These are phyloP conservation scores for Teratosphaeria zuluensis DNA, from an alignment of 2,329 filamentous ascomycete species.

Conservation along the genomic window DNA sequence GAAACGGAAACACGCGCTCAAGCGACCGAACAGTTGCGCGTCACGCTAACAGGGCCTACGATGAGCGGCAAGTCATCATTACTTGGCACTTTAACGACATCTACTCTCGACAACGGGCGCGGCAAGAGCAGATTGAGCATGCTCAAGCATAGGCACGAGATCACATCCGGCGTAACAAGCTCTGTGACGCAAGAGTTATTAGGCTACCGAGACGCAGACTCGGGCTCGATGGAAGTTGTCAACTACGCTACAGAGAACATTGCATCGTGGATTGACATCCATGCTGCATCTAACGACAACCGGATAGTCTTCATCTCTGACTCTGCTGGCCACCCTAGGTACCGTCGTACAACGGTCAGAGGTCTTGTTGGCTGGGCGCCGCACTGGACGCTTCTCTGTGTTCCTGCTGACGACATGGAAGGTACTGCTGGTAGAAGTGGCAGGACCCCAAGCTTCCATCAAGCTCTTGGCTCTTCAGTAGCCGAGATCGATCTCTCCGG, in stretches of 20 bases:
- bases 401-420: constrained; percentile 67
- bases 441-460: constrained; percentile 42
- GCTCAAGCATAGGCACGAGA: constrained; percentile 86
- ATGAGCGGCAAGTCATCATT: constrained; percentile 88
- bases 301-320: constrained; percentile 83
- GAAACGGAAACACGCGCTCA: not conserved
- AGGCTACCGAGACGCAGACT: constrained; percentile 51
- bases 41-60: constrained; percentile 82
- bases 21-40: constrained; percentile 62
- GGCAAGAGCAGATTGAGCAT: constrained; percentile 83
- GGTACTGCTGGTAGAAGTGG: constrained; percentile 30
- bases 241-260: constrained; percentile 84
- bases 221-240: constrained; percentile 43
- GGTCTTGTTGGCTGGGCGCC: constrained; percentile 93
- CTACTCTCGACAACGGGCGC: constrained; percentile 80
- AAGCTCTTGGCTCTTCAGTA: constrained; percentile 41
- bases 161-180: constrained; percentile 83
- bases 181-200: constrained; percentile 90
- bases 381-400: constrained; percentile 83
- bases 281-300: constrained; percentile 62
- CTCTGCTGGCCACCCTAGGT: constrained; percentile 82
- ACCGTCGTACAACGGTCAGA: constrained; percentile 76
- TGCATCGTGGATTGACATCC: constrained; percentile 89
- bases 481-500: constrained; percentile 61
- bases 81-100: constrained; percentile 78